These are phyloP conservation scores for Paramecium pentaurelia DNA, from an alignment of 73 alveolate species.

Conservation along the genomic window DNA sequence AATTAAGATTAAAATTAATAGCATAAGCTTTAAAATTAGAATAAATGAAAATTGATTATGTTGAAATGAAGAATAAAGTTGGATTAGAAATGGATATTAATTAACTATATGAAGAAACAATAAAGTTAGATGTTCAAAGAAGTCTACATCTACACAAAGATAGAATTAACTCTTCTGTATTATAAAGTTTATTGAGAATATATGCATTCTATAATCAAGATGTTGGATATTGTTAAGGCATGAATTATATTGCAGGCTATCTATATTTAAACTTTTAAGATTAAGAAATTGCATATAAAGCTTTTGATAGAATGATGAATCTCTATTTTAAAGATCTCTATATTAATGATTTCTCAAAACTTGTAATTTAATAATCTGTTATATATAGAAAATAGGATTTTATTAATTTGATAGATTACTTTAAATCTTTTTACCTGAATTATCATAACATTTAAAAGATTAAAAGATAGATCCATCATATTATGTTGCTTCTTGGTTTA, in stretches of 20 bases:
- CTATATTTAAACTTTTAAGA: conserved; percentile 75
- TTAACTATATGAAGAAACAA: neutral
- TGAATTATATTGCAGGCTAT: conserved; percentile 97
- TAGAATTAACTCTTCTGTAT: conserved; percentile 5
- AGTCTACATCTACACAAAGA: conserved; percentile 38
- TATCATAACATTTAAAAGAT: conserved; percentile 76
- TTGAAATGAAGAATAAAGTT: conserved; percentile 1
- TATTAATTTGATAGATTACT: conserved; percentile 86
- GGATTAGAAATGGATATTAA: conserved; percentile 28
- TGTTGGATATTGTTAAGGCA: conserved; percentile 96
- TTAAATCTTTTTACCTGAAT: conserved; percentile 84
- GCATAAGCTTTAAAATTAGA: neutral
- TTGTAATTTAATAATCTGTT: neutral
- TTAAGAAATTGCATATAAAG: conserved; percentile 83
- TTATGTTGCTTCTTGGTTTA: conserved; percentile 83
- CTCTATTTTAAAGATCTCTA: conserved; percentile 61
- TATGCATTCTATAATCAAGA: conserved; percentile 83
- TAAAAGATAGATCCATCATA: conserved; percentile 72
- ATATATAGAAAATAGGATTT: conserved; percentile 73
- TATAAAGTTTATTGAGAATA: conserved; percentile 74
- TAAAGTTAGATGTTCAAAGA: conserved; percentile 13
- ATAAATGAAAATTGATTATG: conserved; percentile 24
- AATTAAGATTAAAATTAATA: neutral
- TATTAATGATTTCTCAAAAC: conserved; percentile 70
- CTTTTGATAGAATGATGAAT: conserved; percentile 76